These are phyloP conservation scores for Cladophialophora carrionii DNA, from an alignment of 2,329 filamentous ascomycete species.

Conservation along the genomic window DNA sequence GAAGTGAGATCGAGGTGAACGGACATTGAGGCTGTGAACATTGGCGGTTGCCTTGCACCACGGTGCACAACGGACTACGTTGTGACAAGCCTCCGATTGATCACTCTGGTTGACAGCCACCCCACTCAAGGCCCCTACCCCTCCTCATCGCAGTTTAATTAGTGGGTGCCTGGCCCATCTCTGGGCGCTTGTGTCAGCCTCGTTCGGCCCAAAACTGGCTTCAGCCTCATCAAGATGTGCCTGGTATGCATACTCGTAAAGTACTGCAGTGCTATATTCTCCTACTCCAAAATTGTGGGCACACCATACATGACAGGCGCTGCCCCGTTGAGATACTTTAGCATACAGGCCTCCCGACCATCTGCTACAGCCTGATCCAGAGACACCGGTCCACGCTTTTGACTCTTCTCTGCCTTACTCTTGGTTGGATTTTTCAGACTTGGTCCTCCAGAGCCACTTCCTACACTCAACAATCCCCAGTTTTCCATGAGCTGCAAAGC, in stretches of 20 bases:
- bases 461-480: constrained; percentile 74
- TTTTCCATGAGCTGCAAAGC: constrained; percentile 76
- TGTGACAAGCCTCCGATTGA: neutral
- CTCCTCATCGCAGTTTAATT: neutral
- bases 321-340: constrained; percentile 90
- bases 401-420: constrained; percentile 44
- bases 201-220: neutral
- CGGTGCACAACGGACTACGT: neutral
- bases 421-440: constrained; percentile 41
- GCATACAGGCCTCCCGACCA: constrained; percentile 76
- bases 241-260: too few species aligned
- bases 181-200: neutral
- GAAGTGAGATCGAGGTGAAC: neutral
- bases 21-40: constrained; percentile 3
- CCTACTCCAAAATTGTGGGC: constrained; percentile 71
- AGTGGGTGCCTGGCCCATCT: neutral
- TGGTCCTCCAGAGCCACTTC: constrained; percentile 23
- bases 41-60: constrained; percentile 3
- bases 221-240: constrained; percentile 1
- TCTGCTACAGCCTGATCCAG: constrained; percentile 80
- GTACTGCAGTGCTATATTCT: neutral
- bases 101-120: neutral
- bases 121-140: neutral
- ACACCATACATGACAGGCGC: constrained; percentile 94
- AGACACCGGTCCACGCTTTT: constrained; percentile 50